These are phyloP conservation scores for Phytophthora pseudosyringae DNA, from an alignment of 352 stramenopile species.

Conservation along the genomic window DNA sequence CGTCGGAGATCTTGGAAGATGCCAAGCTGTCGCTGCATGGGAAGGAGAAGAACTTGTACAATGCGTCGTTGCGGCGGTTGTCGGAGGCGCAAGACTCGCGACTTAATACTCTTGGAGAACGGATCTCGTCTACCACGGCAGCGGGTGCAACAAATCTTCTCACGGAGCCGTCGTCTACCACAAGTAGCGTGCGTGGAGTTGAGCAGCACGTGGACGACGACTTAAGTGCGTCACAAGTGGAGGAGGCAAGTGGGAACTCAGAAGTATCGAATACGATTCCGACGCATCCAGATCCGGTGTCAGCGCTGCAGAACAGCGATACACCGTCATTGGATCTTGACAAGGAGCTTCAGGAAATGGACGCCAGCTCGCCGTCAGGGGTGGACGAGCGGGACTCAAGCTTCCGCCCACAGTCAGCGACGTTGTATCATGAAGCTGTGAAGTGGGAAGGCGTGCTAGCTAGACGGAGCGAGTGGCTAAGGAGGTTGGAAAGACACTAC, in stretches of 20 bases:
- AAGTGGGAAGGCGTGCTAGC: slow-evolving; percentile 87
- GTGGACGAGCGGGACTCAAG: slow-evolving; percentile 42
- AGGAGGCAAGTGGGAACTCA: slow-evolving; percentile 2
- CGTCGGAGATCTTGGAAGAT: slow-evolving; percentile 85
- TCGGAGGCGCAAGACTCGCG: slow-evolving; percentile 74
- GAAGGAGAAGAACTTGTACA: slow-evolving; percentile 86
- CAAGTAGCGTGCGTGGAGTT: slow-evolving; percentile 35
- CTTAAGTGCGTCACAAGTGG: slow-evolving; percentile 13
- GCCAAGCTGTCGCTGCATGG: slow-evolving; percentile 78
- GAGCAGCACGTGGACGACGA: slow-evolving; percentile 18
- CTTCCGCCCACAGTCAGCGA: slow-evolving; percentile 67
- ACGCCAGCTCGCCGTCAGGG: slow-evolving; percentile 27
- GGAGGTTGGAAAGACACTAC: slow-evolving; percentile 84
- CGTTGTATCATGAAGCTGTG: slow-evolving; percentile 82
- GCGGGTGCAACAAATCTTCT: slow-evolving; percentile 19
- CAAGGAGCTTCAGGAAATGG: slow-evolving; percentile 23
- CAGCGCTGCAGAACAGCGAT: slow-evolving; percentile 26
- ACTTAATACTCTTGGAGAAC: slow-evolving; percentile 71
- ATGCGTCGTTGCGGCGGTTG: slow-evolving; percentile 58
- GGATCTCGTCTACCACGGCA: slow-evolving; percentile 43
- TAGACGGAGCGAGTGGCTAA: slow-evolving; percentile 83
- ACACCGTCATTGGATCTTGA: slow-evolving; percentile 33
- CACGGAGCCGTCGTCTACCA: slow-evolving; percentile 35
- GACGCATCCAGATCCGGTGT: slow-evolving; percentile 9
- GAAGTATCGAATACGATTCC: slow-evolving; percentile 8